Base-by-base conservation (phyloP, 495 filamentous ascomycete species). In the Penicillium silybi region DNA sequence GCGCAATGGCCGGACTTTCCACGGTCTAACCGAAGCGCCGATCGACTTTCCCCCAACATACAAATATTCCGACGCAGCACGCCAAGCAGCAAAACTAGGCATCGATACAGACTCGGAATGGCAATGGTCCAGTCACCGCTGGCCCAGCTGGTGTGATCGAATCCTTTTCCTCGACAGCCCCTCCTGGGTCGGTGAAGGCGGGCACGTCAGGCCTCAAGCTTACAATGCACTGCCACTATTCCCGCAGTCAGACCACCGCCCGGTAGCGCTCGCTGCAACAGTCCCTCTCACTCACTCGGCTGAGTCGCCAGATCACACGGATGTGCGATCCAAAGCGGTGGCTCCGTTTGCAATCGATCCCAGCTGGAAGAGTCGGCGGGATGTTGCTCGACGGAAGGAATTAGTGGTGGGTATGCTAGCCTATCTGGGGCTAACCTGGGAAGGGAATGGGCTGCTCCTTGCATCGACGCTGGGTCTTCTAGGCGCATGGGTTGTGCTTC, bases 121-220 rank as follows among this genome's bases (percentile, higher is more conserved):
- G 89, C 68, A 71, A 34, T 96, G 89, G 82, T 84, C 89, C 20
- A 72, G 67, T 40, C 84, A 89, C 61, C 84, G 93, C 35, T 96
- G 85, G 82, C 93, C 93, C 1, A 87, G 87, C 61, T 98, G 93
- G 92, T 95, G 89, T 54, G 93, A 98, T 66, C 83, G 93, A 11
- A 85, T 98, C 38, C 71, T 98, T 16, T 97, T 82, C 61, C 75
- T 90, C 13, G 80, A 85, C n/a, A 53, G 80, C 11, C 82, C 85
- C 6, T 50, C 65, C 11, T 83, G 80, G 73, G 52, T 76, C 34
- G 57, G 56, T 23, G 54, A 64, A 15, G 48, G 48, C 3, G 42
- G 65, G 35, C 39, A 57, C 52, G 56, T 80, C 84, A 41, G 69
- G 67, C 19, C 85, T 1, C 60, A 73, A 11, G 75, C 69, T 29